Percentiles rank a stretch among this genome's conserved stretches.
Conservation (phyloP, 495 filamentous ascomycete genomes). For the Tuber borchii region DNA sequence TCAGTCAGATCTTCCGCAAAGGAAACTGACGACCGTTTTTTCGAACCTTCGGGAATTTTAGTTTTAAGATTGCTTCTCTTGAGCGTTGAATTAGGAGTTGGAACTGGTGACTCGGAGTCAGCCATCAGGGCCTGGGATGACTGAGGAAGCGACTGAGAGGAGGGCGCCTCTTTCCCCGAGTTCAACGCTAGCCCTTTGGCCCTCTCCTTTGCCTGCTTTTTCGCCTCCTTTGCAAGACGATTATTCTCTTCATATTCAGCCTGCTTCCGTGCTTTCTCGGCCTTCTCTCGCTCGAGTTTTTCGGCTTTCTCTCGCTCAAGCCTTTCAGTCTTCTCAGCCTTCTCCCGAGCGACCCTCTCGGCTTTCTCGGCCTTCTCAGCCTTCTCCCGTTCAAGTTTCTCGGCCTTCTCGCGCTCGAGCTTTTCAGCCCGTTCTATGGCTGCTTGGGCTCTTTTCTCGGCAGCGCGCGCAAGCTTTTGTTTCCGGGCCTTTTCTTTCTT, state of each 20-base stretch:
- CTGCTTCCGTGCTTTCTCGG: slow-evolving; percentile 18
- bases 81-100: slow-evolving; percentile 29
- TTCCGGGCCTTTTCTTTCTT: background rate
- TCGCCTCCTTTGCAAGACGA: slow-evolving; percentile 15
- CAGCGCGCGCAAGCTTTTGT: background rate
- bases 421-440: background rate
- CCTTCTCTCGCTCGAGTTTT: slow-evolving; percentile 14
- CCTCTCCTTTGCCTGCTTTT: slow-evolving; percentile 17
- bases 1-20: slow-evolving; percentile 24
- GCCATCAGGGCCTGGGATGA: background rate
- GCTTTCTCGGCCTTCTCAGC: slow-evolving; percentile 12
- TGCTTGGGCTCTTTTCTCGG: background rate
- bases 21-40: slow-evolving; percentile 31
- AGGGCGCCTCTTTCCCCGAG: slow-evolving; percentile 5
- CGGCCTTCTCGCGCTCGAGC: background rate
- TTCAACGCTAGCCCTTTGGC: background rate
- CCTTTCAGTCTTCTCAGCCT: slow-evolving; percentile 15
- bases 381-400: slow-evolving; percentile 6
- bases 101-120: slow-evolving; percentile 19
- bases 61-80: slow-evolving; percentile 21
- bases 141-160: background rate
- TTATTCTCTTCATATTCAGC: slow-evolving; percentile 17
- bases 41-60: slow-evolving; percentile 1
- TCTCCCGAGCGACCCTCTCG: slow-evolving; percentile 9
- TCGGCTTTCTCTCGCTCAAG: slow-evolving; percentile 16